Conservation (phyloP, 2,329 filamentous ascomycete species). For the Xylariales sp. region DNA sequence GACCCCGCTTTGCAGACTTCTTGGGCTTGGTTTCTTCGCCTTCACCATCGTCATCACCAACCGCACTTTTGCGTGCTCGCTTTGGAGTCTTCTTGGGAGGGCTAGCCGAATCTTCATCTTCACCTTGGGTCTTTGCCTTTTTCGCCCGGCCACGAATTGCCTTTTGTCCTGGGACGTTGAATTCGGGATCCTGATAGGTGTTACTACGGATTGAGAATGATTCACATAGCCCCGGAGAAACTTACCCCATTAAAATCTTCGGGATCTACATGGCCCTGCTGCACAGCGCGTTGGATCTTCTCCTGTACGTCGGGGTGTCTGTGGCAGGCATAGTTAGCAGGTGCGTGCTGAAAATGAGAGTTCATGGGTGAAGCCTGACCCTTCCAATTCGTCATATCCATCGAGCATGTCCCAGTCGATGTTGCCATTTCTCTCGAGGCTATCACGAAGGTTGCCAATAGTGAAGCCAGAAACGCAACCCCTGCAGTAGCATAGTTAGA, state of each 20-base stretch:
- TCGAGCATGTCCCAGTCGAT: constrained; percentile 67
- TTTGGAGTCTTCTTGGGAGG: constrained; percentile 29
- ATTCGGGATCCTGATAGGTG: constrained; percentile 71
- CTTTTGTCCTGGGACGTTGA: constrained; percentile 63
- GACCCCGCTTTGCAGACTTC: constrained; percentile 30
- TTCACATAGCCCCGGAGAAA: constrained; percentile 17
- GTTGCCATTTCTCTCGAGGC: constrained; percentile 41
- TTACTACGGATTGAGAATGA: too few species aligned
- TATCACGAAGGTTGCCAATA: constrained; percentile 60
- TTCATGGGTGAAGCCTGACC: too few species aligned
- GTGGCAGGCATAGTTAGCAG: constrained; percentile 19
- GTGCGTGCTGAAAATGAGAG: constrained; percentile 9
- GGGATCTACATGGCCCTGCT: constrained; percentile 75
- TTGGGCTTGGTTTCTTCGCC: constrained; percentile 28
- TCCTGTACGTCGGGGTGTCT: constrained; percentile 58
- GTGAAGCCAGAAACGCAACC: constrained; percentile 81
- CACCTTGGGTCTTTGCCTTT: constrained; percentile 28
- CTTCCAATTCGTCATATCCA: constrained; percentile 71
- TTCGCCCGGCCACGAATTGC: constrained; percentile 52
- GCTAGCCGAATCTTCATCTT: constrained; percentile 23
- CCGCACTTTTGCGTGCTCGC: constrained; percentile 31
- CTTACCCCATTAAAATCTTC: constrained; percentile 87
- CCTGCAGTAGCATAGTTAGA: constrained; percentile 44
- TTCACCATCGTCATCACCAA: constrained; percentile 18
- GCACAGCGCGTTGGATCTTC: constrained; percentile 69